Conservation (phyloP, 2,329 filamentous ascomycete species). For the Aspergillus persii region DNA sequence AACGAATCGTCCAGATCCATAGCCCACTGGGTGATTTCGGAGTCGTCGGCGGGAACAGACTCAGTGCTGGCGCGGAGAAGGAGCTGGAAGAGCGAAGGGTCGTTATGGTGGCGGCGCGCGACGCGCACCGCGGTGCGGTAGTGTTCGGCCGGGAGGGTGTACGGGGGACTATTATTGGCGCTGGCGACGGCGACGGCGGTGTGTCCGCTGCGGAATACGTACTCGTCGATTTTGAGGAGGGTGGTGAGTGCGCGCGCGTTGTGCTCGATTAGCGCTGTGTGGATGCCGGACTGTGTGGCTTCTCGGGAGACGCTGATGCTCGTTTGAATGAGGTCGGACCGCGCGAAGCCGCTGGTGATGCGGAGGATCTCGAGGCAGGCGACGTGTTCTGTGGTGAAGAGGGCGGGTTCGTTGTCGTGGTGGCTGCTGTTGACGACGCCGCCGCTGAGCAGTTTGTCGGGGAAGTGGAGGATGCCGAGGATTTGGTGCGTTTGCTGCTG, state of each 20-base stretch:
- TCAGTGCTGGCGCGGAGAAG: constrained; percentile 40
- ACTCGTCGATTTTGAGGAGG: constrained; percentile 41
- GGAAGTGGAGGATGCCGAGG: constrained; percentile 19
- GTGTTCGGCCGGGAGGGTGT: constrained; percentile 32
- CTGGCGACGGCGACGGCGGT: not conserved
- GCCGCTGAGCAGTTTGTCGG: constrained; percentile 15
- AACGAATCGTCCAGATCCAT: constrained; percentile 28
- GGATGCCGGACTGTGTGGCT: constrained; percentile 40
- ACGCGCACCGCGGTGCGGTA: constrained; percentile 31
- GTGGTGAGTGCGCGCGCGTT: constrained; percentile 32
- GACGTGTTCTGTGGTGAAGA: constrained; percentile 30
- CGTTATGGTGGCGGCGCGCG: constrained; percentile 13
- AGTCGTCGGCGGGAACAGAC: constrained; percentile 35
- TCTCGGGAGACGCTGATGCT: constrained; percentile 29
- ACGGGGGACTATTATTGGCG: constrained; percentile 8
- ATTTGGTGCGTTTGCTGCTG: constrained; percentile 12
- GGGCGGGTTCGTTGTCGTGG: constrained; percentile 8
- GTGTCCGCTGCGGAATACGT: constrained; percentile 18
- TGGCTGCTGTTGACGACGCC: not conserved
- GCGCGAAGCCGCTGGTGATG: constrained; percentile 25
- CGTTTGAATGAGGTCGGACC: constrained; percentile 9
- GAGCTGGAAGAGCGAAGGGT: constrained; percentile 28
- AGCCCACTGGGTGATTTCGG: constrained; percentile 38
- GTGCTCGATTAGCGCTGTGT: constrained; percentile 35
- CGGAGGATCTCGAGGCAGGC: constrained; percentile 38